A percentile compares a stretch with the other conserved stretches of the same genome.
These are phyloP conservation scores for Epichloe festucae DNA, from an alignment of 2,329 filamentous ascomycete genomes.

Conservation along the genomic window DNA sequence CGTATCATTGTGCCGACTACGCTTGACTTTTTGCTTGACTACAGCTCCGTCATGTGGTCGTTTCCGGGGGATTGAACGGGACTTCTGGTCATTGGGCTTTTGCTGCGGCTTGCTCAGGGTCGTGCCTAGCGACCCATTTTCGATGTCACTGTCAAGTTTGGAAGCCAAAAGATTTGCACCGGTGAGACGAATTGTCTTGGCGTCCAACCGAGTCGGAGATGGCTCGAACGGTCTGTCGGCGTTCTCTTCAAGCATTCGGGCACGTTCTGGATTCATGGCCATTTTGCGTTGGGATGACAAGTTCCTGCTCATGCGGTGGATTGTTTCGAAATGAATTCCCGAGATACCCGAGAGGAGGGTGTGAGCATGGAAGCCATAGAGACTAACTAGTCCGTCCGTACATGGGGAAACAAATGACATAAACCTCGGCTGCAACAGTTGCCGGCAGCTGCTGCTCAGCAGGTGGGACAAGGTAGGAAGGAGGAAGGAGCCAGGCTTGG, in stretches of 20 bases:
- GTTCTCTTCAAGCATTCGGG: conserved; percentile 11
- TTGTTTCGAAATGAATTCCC: background rate
- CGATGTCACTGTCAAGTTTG: background rate
- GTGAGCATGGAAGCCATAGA: background rate
- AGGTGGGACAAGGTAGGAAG: background rate
- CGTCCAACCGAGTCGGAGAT: background rate
- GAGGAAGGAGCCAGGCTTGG: background rate
- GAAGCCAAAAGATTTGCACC: conserved; percentile 4
- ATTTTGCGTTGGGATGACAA: background rate
- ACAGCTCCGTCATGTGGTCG: background rate
- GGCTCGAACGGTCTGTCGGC: conserved; percentile 2
- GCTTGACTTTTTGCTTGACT: background rate
- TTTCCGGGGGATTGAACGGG: background rate
- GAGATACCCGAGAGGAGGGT: background rate
- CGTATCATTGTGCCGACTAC: background rate
- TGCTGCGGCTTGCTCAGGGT: too few species aligned
- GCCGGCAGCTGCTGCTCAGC: background rate
- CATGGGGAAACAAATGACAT: too few species aligned
- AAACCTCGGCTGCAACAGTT: background rate
- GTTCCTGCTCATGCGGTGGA: background rate
- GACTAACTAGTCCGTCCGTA: too few species aligned
- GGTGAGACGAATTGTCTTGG: background rate
- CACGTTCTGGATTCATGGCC: conserved; percentile 17
- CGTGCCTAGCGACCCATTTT: background rate
- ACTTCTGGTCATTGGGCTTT: background rate